Base-by-base conservation (phyloP, 2,329 filamentous ascomycete genomes). In the Fusarium continuum region DNA sequence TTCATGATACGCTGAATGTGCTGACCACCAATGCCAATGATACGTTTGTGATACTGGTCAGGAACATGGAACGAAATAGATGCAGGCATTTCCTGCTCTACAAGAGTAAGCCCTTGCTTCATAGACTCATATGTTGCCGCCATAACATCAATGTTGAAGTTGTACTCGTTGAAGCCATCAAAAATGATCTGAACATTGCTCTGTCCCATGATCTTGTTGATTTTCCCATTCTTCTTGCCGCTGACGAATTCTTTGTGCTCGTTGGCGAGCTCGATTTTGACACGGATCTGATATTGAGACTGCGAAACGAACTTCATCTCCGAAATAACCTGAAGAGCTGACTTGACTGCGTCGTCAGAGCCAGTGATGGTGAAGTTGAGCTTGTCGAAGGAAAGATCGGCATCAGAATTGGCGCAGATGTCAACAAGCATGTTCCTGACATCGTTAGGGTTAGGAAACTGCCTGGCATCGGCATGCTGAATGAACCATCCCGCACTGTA, bases 1-100 rank as follows among this genome's bases (percentile, higher is more conserved):
- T 99, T 98, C 95, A 99, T 99, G 80, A 99, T 98, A 51, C 94
- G 92, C 77, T 99, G 95, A 68, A 99, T 99, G 74, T 99, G 95
- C 75, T 98, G 94, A 9, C 95, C 95, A 60, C 95, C 95, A 71
- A 99, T 98, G 47, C 95, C 95, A 64, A 99, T 99, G 73, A 99
- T 99, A 43, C 95, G 93, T 81, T 99, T 99, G 79, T 99, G 95
- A 75, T 99, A 99, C 77, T 98, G 95, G 72, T 99, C 95, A 4
- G 95, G 95, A 23, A 99, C 95, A 73, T 99, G 95, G 83, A 99
- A 99, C 1, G 95, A 98, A 73, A 99, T 98, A 9, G 95, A 97
- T 26, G 95, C 95, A 34, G 95, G 95, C 93, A 99, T 98, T 79
- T 99, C 95, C 78, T 98, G 93, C 76, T 99, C 95, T 16, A 99